Conservation (phyloP, 768 basidiomycete species). For the Hericium alpestre region DNA sequence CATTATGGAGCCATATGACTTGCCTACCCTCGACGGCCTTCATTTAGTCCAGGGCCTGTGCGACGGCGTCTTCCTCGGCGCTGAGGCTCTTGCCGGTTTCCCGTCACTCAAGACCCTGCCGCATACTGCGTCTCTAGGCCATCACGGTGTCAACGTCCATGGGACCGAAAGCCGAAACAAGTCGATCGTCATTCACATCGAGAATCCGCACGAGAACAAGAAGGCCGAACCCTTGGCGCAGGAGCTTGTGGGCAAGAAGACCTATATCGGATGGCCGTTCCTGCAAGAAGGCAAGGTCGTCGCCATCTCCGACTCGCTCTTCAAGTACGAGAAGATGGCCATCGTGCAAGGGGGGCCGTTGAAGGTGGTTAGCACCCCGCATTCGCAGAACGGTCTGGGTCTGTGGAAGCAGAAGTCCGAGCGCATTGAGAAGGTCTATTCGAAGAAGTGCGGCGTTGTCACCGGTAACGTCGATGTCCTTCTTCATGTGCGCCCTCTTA, state of each 20-base stretch:
- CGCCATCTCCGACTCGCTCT: conserved; percentile 75
- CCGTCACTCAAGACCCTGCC: conserved; percentile 89
- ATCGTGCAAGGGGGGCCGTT: conserved; percentile 39
- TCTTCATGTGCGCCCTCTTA: conserved; percentile 82
- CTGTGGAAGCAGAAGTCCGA: conserved; percentile 79
- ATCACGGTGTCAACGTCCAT: conserved; percentile 90
- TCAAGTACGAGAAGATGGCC: conserved; percentile 70
- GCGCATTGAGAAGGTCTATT: conserved; percentile 72
- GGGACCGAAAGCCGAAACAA: conserved; percentile 84
- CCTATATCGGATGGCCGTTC: conserved; percentile 89
- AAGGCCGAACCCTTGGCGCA: conserved; percentile 67
- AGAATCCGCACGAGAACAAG: conserved; percentile 58
- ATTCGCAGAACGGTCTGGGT: conserved; percentile 53
- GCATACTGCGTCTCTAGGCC: conserved; percentile 61
- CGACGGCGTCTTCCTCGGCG: conserved; percentile 81
- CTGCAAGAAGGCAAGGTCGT: conserved; percentile 84
- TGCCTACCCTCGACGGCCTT: conserved; percentile 80
- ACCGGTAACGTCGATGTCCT: conserved; percentile 74
- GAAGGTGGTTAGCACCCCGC: conserved; percentile 63
- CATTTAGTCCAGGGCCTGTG: conserved; percentile 80
- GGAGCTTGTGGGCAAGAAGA: conserved; percentile 64
- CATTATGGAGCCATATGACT: conserved; percentile 70
- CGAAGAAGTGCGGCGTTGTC: conserved; percentile 80
- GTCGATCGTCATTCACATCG: conserved; percentile 83
- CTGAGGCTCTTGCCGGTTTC: conserved; percentile 86